phyloP scores from a whole-genome alignment of 768 basidiomycete genomes.

The Suillus sp. region DNA sequence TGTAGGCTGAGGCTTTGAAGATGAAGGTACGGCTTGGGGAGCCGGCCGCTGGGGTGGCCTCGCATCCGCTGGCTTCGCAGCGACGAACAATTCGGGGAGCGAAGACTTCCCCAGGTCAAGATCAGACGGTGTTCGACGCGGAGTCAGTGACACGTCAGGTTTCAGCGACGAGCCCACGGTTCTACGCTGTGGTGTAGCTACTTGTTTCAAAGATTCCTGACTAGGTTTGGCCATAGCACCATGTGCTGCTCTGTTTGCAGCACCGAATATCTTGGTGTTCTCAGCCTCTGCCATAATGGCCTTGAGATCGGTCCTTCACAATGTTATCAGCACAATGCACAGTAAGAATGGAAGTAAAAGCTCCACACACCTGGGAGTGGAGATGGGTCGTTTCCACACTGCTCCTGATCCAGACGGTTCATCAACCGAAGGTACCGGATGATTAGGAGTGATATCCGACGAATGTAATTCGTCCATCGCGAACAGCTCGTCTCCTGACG shows the following conservation, averaged over 20 bases:
- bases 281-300: constrained; percentile 83
- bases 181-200: background rate
- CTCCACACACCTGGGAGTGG: constrained; percentile 51
- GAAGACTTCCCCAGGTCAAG: constrained; percentile 12
- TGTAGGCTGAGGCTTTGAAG: constrained; percentile 35
- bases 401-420: constrained; percentile 28
- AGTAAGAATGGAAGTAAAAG: background rate
- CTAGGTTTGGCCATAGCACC: background rate
- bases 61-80: background rate
- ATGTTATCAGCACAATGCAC: constrained; percentile 14
- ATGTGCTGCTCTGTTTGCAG: background rate
- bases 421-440: constrained; percentile 18
- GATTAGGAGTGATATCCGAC: constrained; percentile 23
- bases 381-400: constrained; percentile 50
- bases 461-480: constrained; percentile 70
- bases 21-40: constrained; percentile 15
- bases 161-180: constrained; percentile 13
- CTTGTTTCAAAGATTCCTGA: background rate
- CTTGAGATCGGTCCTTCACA: constrained; percentile 60
- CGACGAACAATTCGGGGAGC: background rate
- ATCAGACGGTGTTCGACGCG: constrained; percentile 17
- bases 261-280: constrained; percentile 17
- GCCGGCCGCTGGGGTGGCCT: constrained; percentile 19
- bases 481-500: constrained; percentile 70
- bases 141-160: constrained; percentile 11